phyloP scores from a whole-genome alignment of 192 early-diverging fungal species.

The Mortierella claussenii region DNA sequence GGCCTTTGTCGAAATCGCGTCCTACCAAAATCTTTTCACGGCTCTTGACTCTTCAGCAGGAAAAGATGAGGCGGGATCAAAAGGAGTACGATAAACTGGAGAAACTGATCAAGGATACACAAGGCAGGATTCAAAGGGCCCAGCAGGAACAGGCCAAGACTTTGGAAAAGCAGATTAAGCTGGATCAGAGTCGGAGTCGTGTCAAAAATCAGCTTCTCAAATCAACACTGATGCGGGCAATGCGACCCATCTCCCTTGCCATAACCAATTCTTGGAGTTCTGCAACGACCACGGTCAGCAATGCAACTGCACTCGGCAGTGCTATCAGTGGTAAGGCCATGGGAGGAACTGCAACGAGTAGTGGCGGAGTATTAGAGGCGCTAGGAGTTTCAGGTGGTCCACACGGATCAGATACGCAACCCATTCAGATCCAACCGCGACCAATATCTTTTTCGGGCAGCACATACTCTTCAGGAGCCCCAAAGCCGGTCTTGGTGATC shows the following conservation, averaged over 20 bases:
- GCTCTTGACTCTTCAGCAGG: conserved; percentile 68
- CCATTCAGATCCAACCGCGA: not conserved
- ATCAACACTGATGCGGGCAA: conserved; percentile 47
- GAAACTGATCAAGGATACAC: conserved; percentile 66
- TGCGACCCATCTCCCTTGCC: conserved; percentile 52
- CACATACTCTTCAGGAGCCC: not conserved
- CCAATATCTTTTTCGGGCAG: not conserved
- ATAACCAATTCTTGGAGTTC: conserved; percentile 48
- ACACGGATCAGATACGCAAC: not conserved
- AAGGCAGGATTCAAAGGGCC: conserved; percentile 57
- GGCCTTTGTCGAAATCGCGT: not conserved
- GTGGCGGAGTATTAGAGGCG: not conserved
- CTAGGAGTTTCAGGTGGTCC: conserved; percentile 1
- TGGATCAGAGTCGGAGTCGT: conserved; percentile 37
- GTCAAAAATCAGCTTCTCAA: conserved; percentile 47
- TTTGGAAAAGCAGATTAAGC: conserved; percentile 54
- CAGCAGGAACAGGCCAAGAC: conserved; percentile 58
- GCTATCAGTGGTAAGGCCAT: conserved; percentile 36
- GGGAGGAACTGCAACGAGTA: conserved; percentile 4
- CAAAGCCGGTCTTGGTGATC: conserved; percentile 77
- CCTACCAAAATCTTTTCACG: conserved; percentile 47
- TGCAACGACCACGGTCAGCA: conserved; percentile 46
- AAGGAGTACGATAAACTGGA: conserved; percentile 75
- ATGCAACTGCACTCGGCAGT: conserved; percentile 37
- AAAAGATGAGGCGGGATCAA: conserved; percentile 72